These are phyloP conservation scores for Glonium stellatum DNA, from an alignment of 495 filamentous ascomycete genomes.

Conservation along the genomic window DNA sequence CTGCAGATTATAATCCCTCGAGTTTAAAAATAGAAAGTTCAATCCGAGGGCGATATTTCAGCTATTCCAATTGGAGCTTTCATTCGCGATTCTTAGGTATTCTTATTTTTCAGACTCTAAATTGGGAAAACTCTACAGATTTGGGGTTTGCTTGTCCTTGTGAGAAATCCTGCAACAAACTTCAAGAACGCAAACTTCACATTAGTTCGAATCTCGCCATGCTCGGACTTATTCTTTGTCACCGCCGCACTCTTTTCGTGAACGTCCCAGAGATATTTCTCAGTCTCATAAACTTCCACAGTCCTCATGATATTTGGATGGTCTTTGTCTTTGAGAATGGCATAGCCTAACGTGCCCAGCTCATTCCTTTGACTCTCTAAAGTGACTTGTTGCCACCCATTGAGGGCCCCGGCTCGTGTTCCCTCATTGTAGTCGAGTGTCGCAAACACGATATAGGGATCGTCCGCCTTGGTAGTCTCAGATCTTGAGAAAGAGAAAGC, in stretches of 20 bases:
- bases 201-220: constrained; percentile 8
- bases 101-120: neutral
- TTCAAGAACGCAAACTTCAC: constrained; percentile 11
- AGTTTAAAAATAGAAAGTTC: too few relatives aligned
- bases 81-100: too few relatives aligned
- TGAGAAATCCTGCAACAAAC: constrained; percentile 18
- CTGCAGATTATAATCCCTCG: too few relatives aligned
- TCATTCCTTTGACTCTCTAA: constrained; percentile 17
- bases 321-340: constrained; percentile 13
- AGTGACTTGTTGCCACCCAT: constrained; percentile 17
- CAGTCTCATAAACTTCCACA: constrained; percentile 17
- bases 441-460: constrained; percentile 16
- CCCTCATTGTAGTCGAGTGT: constrained; percentile 21
- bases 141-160: constrained; percentile 10
- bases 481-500: constrained; percentile 7
- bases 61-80: too few relatives aligned
- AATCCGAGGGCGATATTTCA: too few relatives aligned
- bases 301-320: constrained; percentile 4
- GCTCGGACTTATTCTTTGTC: constrained; percentile 13
- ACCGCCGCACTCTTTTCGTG: constrained; percentile 15
- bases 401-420: constrained; percentile 6
- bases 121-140: constrained; percentile 1
- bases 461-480: constrained; percentile 1
- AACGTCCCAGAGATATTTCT: constrained; percentile 18
- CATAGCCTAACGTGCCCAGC: constrained; percentile 13